Conservation (phyloP, 805 yeast species). For the Alloascoidea africana region DNA sequence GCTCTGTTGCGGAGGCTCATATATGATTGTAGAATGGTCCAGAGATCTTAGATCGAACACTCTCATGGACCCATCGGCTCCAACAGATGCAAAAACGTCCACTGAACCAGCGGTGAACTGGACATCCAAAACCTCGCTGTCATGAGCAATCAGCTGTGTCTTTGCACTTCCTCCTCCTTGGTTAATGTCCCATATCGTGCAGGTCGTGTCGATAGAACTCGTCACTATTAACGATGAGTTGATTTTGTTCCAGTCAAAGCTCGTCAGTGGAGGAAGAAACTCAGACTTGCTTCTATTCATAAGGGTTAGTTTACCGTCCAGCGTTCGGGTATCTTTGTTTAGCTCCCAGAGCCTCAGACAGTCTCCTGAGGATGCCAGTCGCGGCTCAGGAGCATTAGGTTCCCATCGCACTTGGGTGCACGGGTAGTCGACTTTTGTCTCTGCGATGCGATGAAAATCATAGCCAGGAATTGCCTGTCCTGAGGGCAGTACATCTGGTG, state of each 20-base stretch:
- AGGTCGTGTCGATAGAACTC: slow-evolving; percentile 87
- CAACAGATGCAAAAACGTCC: slow-evolving; percentile 78
- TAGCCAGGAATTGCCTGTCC: slow-evolving; percentile 15
- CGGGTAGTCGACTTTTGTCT: slow-evolving; percentile 46
- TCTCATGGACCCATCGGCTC: slow-evolving; percentile 89
- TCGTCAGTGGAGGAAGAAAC: slow-evolving; percentile 74
- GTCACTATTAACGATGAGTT: slow-evolving; percentile 66
- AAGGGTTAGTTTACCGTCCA: slow-evolving; percentile 25
- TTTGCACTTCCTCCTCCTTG: slow-evolving; percentile 52
- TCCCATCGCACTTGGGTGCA: slow-evolving; percentile 67
- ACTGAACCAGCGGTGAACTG: slow-evolving; percentile 62
- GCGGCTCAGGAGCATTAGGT: slow-evolving; percentile 25
- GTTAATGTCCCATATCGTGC: slow-evolving; percentile 86
- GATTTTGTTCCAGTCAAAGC: slow-evolving; percentile 80
- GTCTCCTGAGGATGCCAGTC: slow-evolving; percentile 60
- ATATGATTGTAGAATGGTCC: slow-evolving; percentile 90
- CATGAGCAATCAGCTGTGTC: slow-evolving; percentile 94
- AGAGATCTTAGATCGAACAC: slow-evolving; percentile 80
- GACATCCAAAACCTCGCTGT: slow-evolving; percentile 88
- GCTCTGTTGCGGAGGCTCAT: slow-evolving; percentile 47
- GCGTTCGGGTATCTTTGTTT: slow-evolving; percentile 17
- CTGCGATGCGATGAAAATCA: slow-evolving; percentile 33
- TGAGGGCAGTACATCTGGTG: slow-evolving; percentile 14
- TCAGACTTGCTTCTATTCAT: slow-evolving; percentile 25
- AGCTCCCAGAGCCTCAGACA: slow-evolving; percentile 49